Evolutionary conservation across 2,329 filamentous ascomycete species (phyloP), one percentile per base, ranked within the genome.

Genomic region (Macrophomina phaseolina): DNA sequence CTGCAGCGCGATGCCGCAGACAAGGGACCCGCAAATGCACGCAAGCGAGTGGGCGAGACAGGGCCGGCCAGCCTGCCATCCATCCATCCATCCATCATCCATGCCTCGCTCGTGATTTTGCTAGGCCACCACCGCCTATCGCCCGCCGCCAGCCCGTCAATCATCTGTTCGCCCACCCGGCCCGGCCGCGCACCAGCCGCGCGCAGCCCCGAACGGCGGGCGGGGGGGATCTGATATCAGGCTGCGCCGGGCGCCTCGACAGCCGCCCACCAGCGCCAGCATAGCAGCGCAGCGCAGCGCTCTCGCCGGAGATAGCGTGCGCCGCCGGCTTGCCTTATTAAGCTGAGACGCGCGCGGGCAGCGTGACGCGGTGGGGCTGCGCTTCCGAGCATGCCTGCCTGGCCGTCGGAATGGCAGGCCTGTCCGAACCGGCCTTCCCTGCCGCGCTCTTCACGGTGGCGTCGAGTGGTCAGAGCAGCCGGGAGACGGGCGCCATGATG

Each of bases 401-500:
- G 60, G 60, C 60, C 36, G 46, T 63, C 60, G 60, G 60, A 63
- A 63, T 40, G 60, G 60, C 60, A 51, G 48, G 46, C 60, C 45
- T 64, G 60, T 64, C 60, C 60, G 60, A 64, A 51, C 52, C 60
- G 60, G 28, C 61, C 34, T 64, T 64, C 48, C 48, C 48, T 64
- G 61, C 61, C 58, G 40, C 58, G 42, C 58, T 62, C 58, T 62
- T 62, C 58, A 62, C 42, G 58, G 58, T 62, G 58, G 58, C 64
- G 52, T 38, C 34, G 40, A 46, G 64, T 60, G 64, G 46, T 66
- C 64, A 66, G 52, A 60, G 64, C 64, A 55, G 53, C 52, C 64
- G 64, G 64, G 64, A 66, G 64, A 66, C 53, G 64, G 52, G 52
- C 64, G 63, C 52, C 40, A 64, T 65, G 63, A 65, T 65, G 63